These are phyloP conservation scores for Bothriochloa decipiens DNA, from an alignment of 176 grass and related monocot species.

Conservation along the genomic window DNA sequence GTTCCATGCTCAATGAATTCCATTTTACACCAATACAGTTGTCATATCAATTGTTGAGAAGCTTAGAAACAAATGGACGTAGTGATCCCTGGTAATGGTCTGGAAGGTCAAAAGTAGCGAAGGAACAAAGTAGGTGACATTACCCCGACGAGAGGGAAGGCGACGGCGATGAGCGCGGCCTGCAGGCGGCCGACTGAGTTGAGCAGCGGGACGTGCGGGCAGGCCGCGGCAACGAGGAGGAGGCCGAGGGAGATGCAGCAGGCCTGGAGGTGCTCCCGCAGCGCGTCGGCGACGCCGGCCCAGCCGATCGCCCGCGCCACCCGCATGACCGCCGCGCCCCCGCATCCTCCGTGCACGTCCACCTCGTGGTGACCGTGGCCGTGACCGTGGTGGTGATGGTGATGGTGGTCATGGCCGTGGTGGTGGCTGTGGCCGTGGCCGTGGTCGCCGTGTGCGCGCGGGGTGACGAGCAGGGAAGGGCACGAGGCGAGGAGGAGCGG, in stretches of 20 bases:
- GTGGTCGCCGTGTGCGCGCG: constrained; percentile 51
- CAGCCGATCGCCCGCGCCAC: constrained; percentile 80
- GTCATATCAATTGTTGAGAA: not conserved
- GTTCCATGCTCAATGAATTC: constrained; percentile 1
- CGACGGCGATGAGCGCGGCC: constrained; percentile 66
- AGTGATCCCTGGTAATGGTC: not conserved
- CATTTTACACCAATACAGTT: not conserved
- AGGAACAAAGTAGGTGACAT: not conserved
- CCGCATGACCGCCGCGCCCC: constrained; percentile 58
- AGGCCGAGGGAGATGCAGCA: constrained; percentile 91
- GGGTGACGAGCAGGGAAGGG: constrained; percentile 27
- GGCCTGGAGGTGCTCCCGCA: constrained; percentile 80
- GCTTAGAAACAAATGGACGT: not conserved
- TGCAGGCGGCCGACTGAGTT: constrained; percentile 48
- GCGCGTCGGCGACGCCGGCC: constrained; percentile 66
- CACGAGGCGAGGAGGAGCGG: constrained; percentile 39
- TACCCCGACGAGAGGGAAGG: constrained; percentile 98
- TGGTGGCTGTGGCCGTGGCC: constrained; percentile 26
- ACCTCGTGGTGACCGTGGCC: constrained; percentile 34
- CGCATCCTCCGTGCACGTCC: constrained; percentile 29
- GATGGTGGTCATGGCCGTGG: not conserved
- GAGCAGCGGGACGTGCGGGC: constrained; percentile 55
- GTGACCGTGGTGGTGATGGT: constrained; percentile 21
- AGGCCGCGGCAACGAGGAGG: constrained; percentile 71
- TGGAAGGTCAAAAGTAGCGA: not conserved